phyloP scores from a whole-genome alignment of 2,329 filamentous ascomycete genomes.

The Aspergillus sp. region DNA sequence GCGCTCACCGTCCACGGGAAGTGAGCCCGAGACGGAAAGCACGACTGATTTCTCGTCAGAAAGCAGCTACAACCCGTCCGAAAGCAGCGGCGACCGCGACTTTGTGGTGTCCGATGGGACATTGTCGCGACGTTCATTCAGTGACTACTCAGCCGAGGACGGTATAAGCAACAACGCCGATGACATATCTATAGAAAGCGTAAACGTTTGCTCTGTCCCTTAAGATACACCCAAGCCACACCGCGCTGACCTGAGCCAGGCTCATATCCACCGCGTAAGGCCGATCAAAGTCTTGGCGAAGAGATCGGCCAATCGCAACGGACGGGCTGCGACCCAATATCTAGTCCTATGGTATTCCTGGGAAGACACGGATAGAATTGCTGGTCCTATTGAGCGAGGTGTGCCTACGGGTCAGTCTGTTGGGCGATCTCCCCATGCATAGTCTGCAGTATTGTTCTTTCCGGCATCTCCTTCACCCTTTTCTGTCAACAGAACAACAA shows the following conservation, averaged over 20 bases:
- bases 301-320: neutral
- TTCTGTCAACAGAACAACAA: neutral
- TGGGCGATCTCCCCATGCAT: neutral
- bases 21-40: neutral
- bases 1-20: neutral
- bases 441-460: neutral
- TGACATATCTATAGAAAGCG: neutral
- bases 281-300: conserved; percentile 5
- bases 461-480: neutral
- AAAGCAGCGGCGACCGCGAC: conserved; percentile 7
- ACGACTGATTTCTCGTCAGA: neutral
- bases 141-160: neutral
- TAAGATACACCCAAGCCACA: neutral
- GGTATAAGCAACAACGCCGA: neutral
- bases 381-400: neutral
- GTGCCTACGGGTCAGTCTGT: neutral
- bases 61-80: neutral
- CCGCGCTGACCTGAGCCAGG: neutral
- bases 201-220: neutral
- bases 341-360: conserved; percentile 9
- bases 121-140: neutral
- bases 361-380: conserved; percentile 2
- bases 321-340: conserved; percentile 1
- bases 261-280: neutral
- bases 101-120: conserved; percentile 9